Evolutionary conservation across 805 yeast genomes (phyloP).

Genomic region (Zygoascus flipseniorum): DNA sequence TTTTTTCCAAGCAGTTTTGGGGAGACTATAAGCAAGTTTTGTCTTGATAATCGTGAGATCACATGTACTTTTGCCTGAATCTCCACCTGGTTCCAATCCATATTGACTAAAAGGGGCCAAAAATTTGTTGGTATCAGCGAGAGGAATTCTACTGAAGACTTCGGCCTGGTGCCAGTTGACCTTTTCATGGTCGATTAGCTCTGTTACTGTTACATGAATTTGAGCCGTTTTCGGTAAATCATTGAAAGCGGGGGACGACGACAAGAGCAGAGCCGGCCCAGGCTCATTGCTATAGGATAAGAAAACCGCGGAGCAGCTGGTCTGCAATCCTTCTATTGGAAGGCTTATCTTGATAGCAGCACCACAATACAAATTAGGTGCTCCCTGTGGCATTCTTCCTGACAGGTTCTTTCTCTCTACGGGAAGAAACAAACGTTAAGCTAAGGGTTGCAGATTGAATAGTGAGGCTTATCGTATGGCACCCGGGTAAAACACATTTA

Average conservation of each 20-base stretch:
- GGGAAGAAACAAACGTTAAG: too few species aligned
- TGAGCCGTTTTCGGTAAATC: not conserved
- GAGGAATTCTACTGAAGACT: not conserved
- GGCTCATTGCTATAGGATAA: not conserved
- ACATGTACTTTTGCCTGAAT: not conserved
- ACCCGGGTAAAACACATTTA: too few species aligned
- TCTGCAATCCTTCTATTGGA: not conserved
- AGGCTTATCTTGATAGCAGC: not conserved
- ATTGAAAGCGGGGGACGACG: not conserved
- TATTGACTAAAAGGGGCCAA: slow-evolving; percentile 3
- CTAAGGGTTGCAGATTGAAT: too few species aligned
- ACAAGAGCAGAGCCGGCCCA: not conserved
- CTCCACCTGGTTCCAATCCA: not conserved
- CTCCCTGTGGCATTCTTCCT: too few species aligned
- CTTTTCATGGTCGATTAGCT: not conserved
- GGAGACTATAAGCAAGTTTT: not conserved
- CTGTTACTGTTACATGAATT: not conserved
- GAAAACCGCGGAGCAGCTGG: not conserved
- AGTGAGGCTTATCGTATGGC: too few species aligned
- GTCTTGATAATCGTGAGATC: not conserved
- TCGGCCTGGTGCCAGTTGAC: slow-evolving; percentile 10
- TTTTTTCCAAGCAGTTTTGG: not conserved
- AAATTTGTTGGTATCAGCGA: slow-evolving; percentile 1
- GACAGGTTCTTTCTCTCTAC: too few species aligned
- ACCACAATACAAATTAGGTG: not conserved